Conservation (phyloP, 345 rosid genomes). For the Gossypium raimondii region DNA sequence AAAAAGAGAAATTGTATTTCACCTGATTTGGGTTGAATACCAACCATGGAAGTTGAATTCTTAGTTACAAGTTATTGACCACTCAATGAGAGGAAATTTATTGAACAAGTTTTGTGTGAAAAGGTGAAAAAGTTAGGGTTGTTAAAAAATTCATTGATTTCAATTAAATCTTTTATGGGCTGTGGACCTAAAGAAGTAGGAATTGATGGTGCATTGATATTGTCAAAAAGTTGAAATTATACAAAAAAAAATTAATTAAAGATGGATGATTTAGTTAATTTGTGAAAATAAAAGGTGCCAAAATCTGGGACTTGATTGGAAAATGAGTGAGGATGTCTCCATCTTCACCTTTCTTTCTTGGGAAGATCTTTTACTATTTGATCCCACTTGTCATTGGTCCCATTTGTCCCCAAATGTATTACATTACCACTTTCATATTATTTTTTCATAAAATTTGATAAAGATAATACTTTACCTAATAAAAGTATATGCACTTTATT, state of each 20-base stretch:
- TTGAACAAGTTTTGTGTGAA: too few relatives aligned
- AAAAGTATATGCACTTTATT: too few relatives aligned
- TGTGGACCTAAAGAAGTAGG: background rate
- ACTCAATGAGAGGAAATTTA: too few relatives aligned
- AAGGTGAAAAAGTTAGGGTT: too few relatives aligned
- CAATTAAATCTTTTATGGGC: background rate
- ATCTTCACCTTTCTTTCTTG: background rate
- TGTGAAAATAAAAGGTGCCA: too few relatives aligned
- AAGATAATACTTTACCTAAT: too few relatives aligned
- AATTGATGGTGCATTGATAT: background rate
- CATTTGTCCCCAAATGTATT: background rate
- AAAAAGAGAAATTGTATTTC: too few relatives aligned
- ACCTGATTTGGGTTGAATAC: too few relatives aligned
- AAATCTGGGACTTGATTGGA: background rate
- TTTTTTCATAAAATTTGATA: too few relatives aligned
- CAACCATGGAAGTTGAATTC: too few relatives aligned
- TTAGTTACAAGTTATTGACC: too few relatives aligned
- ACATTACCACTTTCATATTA: background rate
- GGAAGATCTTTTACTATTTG: background rate
- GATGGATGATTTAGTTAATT: background rate
- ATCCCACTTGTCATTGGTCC: background rate
- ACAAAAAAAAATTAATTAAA: background rate
- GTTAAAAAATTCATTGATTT: too few relatives aligned
- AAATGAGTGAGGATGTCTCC: slow-evolving; percentile 7
- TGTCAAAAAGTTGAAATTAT: background rate